phyloP scores from a whole-genome alignment of 1,284 basidiomycete genomes.

The Boletus semigastroideus region DNA sequence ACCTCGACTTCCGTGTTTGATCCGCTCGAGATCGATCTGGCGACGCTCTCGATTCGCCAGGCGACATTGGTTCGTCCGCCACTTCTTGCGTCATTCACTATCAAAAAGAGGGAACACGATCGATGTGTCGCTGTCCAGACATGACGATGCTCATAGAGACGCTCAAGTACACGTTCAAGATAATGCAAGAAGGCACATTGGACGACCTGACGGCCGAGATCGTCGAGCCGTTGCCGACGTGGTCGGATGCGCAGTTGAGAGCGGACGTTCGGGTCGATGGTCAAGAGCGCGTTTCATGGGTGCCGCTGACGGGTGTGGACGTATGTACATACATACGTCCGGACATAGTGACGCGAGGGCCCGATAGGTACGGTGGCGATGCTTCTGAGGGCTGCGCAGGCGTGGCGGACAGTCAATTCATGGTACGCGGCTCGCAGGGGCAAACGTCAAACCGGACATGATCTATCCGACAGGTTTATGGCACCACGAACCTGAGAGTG shows the following conservation, averaged over 20 bases:
- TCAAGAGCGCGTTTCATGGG: constrained; percentile 9
- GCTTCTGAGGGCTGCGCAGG: no score
- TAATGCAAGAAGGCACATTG: constrained; percentile 18
- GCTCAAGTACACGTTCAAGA: constrained; percentile 13
- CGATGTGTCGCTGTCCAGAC: not conserved
- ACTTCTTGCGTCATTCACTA: no score
- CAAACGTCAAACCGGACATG: no score
- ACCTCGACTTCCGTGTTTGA: constrained; percentile 19
- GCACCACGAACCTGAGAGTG: constrained; percentile 22
- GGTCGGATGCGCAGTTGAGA: constrained; percentile 2
- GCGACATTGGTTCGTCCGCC: constrained; percentile 16
- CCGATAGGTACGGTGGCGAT: no score
- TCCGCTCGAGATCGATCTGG: constrained; percentile 14
- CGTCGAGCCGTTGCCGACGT: constrained; percentile 17
- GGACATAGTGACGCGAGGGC: no score
- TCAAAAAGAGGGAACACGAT: not conserved
- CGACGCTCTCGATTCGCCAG: constrained; percentile 13
- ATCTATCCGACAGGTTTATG: constrained; percentile 12
- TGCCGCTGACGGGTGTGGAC: no score
- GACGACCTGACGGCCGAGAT: constrained; percentile 10
- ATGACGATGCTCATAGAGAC: constrained; percentile 18
- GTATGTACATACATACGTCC: no score
- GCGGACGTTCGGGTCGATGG: constrained; percentile 7
- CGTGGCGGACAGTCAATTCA: no score
- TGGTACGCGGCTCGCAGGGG: no score